Evolutionary conservation across 352 stramenopile species (phyloP).

Genomic region (Halophytophthora batemanensis): DNA sequence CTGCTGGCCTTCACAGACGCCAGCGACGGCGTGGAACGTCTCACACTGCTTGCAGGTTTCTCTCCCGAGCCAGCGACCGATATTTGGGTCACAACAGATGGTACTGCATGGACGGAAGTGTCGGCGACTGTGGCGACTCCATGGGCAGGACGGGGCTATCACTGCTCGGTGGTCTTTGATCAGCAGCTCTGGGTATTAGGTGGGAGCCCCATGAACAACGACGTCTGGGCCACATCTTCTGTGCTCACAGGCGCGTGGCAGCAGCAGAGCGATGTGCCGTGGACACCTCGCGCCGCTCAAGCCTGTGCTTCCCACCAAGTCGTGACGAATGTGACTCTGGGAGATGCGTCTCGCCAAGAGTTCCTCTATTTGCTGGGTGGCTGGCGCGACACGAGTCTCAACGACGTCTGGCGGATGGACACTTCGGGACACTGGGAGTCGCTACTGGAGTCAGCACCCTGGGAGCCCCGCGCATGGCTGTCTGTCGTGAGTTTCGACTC

Average conservation of each 20-base stretch:
- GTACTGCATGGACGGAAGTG: constrained; percentile 48
- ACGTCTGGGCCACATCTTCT: constrained; percentile 71
- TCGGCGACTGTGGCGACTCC: constrained; percentile 16
- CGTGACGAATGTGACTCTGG: constrained; percentile 45
- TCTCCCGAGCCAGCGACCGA: constrained; percentile 72
- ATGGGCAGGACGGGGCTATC: constrained; percentile 66
- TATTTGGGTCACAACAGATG: constrained; percentile 67
- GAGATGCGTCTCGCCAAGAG: constrained; percentile 43
- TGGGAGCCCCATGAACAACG: constrained; percentile 75
- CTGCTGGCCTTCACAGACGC: constrained; percentile 59
- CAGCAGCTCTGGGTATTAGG: constrained; percentile 65
- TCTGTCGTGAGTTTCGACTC: constrained; percentile 76
- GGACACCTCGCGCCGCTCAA: constrained; percentile 55
- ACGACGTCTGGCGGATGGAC: constrained; percentile 77
- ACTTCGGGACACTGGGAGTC: constrained; percentile 34
- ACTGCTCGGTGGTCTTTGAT: constrained; percentile 68
- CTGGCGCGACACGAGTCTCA: constrained; percentile 58
- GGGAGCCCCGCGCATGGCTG: constrained; percentile 70
- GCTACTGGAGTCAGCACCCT: constrained; percentile 39
- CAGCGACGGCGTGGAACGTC: constrained; percentile 43
- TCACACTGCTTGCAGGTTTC: constrained; percentile 69
- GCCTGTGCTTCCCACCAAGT: constrained; percentile 53
- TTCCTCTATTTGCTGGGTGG: constrained; percentile 69
- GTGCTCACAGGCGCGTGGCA: constrained; percentile 52
- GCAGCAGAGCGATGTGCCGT: constrained; percentile 43